Percentiles rank a stretch among this genome's conserved stretches.
These are phyloP conservation scores for Ramichloridium luteum DNA, from an alignment of 2,329 filamentous ascomycete species.

Conservation along the genomic window DNA sequence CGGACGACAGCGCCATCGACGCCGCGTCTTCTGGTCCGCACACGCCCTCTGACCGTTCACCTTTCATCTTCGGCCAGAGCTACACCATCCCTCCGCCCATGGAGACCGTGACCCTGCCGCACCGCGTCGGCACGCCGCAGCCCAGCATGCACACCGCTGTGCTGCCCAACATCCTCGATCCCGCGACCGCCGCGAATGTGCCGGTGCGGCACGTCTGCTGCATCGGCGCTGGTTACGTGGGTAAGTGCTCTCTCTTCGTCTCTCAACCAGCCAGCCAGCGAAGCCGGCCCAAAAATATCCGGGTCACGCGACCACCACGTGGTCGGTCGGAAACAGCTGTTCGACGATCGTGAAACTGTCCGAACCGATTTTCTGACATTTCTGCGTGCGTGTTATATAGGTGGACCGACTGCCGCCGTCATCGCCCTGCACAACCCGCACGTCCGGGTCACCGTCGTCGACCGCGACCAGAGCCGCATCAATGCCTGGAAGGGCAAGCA, in stretches of 20 bases:
- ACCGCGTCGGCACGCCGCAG: conserved; percentile 8
- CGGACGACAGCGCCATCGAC: conserved; percentile 9
- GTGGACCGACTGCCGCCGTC: conserved; percentile 59
- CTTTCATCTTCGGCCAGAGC: conserved; percentile 6
- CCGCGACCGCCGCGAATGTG: conserved; percentile 10
- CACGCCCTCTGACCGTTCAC: conserved; percentile 11
- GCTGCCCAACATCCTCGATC: conserved; percentile 12
- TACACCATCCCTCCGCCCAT: conserved; percentile 9
- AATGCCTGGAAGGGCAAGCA: conserved; percentile 59
- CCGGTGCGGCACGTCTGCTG: conserved; percentile 46
- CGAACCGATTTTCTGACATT: too few relatives aligned
- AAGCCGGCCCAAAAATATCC: too few relatives aligned
- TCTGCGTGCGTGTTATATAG: conserved; percentile 4
- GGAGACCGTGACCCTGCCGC: conserved; percentile 8
- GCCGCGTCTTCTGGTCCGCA: conserved; percentile 7
- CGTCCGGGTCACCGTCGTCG: conserved; percentile 59
- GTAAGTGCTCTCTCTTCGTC: too few relatives aligned
- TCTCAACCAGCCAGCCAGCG: too few relatives aligned
- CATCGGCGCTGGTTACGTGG: conserved; percentile 64
- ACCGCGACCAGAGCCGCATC: conserved; percentile 53
- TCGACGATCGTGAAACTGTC: too few relatives aligned
- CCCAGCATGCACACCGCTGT: conserved; percentile 4
- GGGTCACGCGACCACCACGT: conserved; percentile 21
- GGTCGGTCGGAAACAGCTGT: too few relatives aligned
- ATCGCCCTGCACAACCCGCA: conserved; percentile 61